Percentiles rank a stretch among this genome's conserved stretches.
Evolutionary conservation across 2,329 filamentous ascomycete genomes (phyloP).

Genomic region (Beauveria brongniartii): DNA sequence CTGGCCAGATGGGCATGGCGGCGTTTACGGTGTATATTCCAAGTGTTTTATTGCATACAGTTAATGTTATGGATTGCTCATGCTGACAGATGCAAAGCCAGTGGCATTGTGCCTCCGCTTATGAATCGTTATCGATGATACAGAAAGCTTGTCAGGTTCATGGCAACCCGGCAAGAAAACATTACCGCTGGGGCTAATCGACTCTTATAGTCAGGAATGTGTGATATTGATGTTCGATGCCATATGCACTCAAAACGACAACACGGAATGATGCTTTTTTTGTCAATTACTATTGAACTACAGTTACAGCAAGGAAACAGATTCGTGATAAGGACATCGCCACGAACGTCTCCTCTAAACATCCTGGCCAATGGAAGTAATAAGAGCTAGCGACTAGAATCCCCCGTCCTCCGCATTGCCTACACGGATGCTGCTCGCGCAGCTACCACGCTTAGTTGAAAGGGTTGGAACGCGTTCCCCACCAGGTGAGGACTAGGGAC

Average conservation of each 20-base stretch:
- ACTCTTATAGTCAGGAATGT: too few relatives aligned
- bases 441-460: slow-evolving; percentile 55
- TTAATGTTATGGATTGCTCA: slow-evolving; percentile 4
- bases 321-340: background rate
- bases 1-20: slow-evolving; percentile 27
- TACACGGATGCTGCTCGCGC: slow-evolving; percentile 1
- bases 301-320: slow-evolving; percentile 7
- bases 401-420: background rate
- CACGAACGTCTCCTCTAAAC: background rate
- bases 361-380: background rate
- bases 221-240: too few relatives aligned
- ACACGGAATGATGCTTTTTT: background rate
- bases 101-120: too few relatives aligned
- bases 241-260: too few relatives aligned
- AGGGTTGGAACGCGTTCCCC: slow-evolving; percentile 91
- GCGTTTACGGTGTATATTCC: slow-evolving; percentile 16
- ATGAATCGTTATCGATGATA: too few relatives aligned
- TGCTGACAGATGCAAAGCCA: background rate
- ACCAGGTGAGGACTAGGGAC: slow-evolving; percentile 89
- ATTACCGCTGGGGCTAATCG: too few relatives aligned
- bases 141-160: too few relatives aligned
- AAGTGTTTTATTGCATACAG: slow-evolving; percentile 8
- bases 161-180: too few relatives aligned
- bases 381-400: background rate
- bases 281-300: slow-evolving; percentile 9